These are phyloP conservation scores for Boletus reticuloceps DNA, from an alignment of 768 basidiomycete species.

Conservation along the genomic window DNA sequence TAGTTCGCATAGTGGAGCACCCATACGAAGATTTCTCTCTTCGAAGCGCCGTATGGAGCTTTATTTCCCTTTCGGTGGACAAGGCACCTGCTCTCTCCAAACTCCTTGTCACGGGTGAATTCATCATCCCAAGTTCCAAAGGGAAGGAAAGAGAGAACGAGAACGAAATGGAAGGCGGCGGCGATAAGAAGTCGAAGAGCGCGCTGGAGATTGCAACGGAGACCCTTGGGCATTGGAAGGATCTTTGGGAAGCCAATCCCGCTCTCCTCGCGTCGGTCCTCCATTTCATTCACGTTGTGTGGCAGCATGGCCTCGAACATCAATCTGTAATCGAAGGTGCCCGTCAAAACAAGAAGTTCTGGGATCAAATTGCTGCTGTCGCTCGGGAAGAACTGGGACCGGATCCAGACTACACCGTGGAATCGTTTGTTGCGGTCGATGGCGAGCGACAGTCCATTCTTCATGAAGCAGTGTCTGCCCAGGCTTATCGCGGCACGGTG, in stretches of 20 bases:
- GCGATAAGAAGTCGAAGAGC: constrained; percentile 41
- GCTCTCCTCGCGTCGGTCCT: constrained; percentile 71
- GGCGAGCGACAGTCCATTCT: constrained; percentile 46
- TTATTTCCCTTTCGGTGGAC: constrained; percentile 77
- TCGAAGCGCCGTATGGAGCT: constrained; percentile 78
- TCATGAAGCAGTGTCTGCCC: constrained; percentile 58
- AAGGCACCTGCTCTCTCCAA: constrained; percentile 84
- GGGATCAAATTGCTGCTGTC: constrained; percentile 65
- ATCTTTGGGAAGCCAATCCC: constrained; percentile 76
- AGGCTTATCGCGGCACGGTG: constrained; percentile 66
- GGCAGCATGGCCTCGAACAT: constrained; percentile 81
- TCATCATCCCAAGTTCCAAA: constrained; percentile 48
- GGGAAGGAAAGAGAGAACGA: constrained; percentile 34
- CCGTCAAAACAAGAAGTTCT: constrained; percentile 60
- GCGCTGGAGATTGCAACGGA: constrained; percentile 68
- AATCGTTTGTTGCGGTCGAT: constrained; percentile 41
- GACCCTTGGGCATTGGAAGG: constrained; percentile 66
- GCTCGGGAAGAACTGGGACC: constrained; percentile 71
- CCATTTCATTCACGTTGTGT: constrained; percentile 71
- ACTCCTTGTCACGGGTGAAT: constrained; percentile 74
- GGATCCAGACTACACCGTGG: constrained; percentile 62
- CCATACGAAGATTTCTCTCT: constrained; percentile 76
- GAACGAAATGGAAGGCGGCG: constrained; percentile 18
- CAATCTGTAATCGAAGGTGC: constrained; percentile 53
- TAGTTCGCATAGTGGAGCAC: constrained; percentile 73